Percentiles rank a stretch among this genome's conserved stretches.
Evolutionary conservation across 768 basidiomycete species (phyloP).

Genomic region (Lentinula lateritia): DNA sequence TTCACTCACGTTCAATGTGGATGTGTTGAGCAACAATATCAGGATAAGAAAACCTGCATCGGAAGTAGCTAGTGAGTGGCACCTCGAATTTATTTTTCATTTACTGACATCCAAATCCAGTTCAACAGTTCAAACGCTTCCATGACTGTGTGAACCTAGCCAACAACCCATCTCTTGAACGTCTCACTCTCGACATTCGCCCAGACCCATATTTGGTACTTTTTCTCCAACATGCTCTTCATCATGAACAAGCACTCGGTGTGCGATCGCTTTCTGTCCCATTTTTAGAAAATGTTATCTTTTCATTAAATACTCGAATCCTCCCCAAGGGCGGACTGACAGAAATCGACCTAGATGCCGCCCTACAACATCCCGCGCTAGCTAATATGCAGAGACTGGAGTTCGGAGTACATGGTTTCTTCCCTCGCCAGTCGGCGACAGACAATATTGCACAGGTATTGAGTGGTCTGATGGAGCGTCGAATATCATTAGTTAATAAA

Average conservation of each 20-base stretch:
- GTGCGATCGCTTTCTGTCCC: not conserved
- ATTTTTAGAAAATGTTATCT: not conserved
- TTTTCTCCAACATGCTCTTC: not conserved
- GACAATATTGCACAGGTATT: not conserved
- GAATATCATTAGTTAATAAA: not conserved
- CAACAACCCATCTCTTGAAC: not conserved
- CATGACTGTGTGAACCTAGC: not conserved
- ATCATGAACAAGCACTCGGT: not conserved
- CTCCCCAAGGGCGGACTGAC: not conserved
- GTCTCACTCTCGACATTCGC: not conserved
- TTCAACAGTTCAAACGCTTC: not conserved
- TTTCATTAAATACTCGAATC: not conserved
- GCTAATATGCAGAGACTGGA: not conserved
- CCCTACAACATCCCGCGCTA: not conserved
- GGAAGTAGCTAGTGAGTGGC: not conserved
- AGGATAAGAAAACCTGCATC: not conserved
- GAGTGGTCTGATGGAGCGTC: not conserved
- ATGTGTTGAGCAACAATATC: not conserved
- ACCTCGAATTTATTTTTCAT: not conserved
- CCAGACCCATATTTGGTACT: constrained; percentile 1
- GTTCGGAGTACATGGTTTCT: not conserved
- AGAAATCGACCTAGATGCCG: not conserved
- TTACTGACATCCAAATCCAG: not conserved
- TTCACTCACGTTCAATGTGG: not conserved
- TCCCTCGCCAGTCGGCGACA: not conserved